A percentile compares a stretch with the other conserved stretches of the same genome.
These are phyloP conservation scores for Dacryopinax spathularia DNA, from an alignment of 768 basidiomycete species.

Conservation along the genomic window DNA sequence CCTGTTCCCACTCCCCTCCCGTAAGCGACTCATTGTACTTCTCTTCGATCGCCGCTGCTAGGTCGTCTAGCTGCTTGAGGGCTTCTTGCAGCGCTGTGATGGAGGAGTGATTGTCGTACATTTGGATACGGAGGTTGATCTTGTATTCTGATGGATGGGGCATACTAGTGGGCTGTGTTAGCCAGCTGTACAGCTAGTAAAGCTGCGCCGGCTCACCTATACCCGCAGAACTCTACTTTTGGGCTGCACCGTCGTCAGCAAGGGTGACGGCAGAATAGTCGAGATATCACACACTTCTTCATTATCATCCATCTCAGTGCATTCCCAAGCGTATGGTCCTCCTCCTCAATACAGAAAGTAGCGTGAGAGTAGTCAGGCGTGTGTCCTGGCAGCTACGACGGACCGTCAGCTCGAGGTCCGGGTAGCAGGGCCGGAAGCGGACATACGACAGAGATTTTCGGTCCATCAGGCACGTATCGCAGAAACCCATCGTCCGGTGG, in stretches of 20 bases:
- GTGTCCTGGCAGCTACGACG: constrained; percentile 69
- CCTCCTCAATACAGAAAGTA: constrained; percentile 83
- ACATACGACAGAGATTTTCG: neutral
- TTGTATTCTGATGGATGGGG: constrained; percentile 96
- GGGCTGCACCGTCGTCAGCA: constrained; percentile 40
- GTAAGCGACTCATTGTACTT: constrained; percentile 48
- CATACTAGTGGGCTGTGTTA: constrained; percentile 31
- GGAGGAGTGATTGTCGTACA: constrained; percentile 91
- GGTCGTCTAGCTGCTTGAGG: constrained; percentile 58
- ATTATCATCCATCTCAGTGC: constrained; percentile 94
- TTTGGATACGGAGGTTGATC: constrained; percentile 96
- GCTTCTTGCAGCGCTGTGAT: constrained; percentile 64
- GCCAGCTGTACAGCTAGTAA: neutral
- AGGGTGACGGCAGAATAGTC: constrained; percentile 5
- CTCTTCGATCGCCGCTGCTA: constrained; percentile 58
- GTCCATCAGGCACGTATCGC: neutral
- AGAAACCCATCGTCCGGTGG: neutral
- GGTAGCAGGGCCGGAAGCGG: neutral
- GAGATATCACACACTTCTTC: constrained; percentile 65
- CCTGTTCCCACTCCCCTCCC: constrained; percentile 42
- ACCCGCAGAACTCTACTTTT: constrained; percentile 95
- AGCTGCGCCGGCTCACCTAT: constrained; percentile 45
- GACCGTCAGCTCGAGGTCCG: neutral
- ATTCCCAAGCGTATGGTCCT: constrained; percentile 94
- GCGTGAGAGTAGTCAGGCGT: constrained; percentile 69